These are phyloP conservation scores for Westerdykella ornata DNA, from an alignment of 2,329 filamentous ascomycete species.

Conservation along the genomic window DNA sequence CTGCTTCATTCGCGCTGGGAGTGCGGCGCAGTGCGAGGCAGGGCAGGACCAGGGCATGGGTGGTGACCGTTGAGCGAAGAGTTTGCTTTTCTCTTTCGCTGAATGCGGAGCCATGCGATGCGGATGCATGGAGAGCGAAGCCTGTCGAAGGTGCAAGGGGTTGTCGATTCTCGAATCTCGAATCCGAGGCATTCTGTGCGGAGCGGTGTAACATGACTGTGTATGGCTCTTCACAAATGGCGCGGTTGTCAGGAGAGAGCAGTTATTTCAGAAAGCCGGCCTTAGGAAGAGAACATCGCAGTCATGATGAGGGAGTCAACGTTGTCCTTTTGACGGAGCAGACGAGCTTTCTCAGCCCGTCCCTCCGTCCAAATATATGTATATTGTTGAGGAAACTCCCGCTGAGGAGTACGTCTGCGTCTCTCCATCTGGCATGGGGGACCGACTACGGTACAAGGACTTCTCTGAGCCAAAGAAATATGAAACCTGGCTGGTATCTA, in stretches of 20 bases:
- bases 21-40: too few species aligned
- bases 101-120: constrained; percentile 5
- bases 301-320: too few species aligned
- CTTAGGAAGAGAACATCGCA: too few species aligned
- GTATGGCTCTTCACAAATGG: constrained; percentile 7
- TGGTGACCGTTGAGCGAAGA: constrained; percentile 11
- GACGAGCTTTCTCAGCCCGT: too few species aligned
- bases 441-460: constrained; percentile 27
- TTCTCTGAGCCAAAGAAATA: constrained; percentile 19
- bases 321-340: too few species aligned
- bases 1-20: constrained; percentile 6
- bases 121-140: constrained; percentile 3
- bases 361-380: constrained; percentile 8
- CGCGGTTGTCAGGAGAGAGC: neutral
- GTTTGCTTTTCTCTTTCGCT: constrained; percentile 6
- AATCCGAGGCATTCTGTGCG: too few species aligned
- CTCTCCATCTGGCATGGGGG: constrained; percentile 13
- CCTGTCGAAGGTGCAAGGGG: neutral
- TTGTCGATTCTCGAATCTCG: too few species aligned
- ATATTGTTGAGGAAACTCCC: constrained; percentile 12
- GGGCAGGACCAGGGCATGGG: too few species aligned
- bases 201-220: too few species aligned
- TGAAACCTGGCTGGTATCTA: constrained; percentile 33
- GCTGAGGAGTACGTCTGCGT: constrained; percentile 11
- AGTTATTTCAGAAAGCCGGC: constrained; percentile 6